Conservation (phyloP, 73 alveolate genomes). For the Blepharisma stoltei region DNA sequence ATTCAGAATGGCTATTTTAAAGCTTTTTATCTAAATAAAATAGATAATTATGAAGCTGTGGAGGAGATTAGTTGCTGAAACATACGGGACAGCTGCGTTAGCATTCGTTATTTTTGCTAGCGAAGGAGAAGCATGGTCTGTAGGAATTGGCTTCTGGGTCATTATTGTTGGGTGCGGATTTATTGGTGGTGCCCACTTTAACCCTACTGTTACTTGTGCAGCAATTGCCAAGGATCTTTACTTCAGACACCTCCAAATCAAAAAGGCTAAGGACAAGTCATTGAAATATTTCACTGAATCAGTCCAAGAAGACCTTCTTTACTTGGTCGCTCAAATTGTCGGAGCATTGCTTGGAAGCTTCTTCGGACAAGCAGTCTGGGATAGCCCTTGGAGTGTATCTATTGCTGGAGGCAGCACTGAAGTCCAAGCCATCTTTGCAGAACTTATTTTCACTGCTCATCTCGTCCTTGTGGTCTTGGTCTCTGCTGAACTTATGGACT, state of each 20-base stretch:
- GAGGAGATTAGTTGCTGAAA: too few relatives aligned
- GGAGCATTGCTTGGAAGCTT: constrained; percentile 24
- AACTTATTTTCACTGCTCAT: background rate
- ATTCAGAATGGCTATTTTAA: too few relatives aligned
- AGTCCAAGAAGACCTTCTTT: background rate
- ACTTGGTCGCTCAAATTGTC: constrained; percentile 2
- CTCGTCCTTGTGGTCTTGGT: constrained; percentile 14
- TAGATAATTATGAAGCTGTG: too few relatives aligned
- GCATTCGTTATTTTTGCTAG: too few relatives aligned
- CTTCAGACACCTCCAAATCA: background rate
- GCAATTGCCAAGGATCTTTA: background rate
- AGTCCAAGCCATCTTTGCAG: constrained; percentile 14
- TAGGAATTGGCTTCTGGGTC: too few relatives aligned
- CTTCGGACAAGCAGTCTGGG: background rate
- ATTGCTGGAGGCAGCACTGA: background rate
- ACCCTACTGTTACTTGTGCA: constrained; percentile 28
- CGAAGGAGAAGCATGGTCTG: too few relatives aligned
- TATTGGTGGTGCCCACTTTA: constrained; percentile 27
- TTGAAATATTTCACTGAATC: background rate
- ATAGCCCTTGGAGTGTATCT: background rate
- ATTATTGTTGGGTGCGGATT: background rate
- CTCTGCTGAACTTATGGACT: background rate
- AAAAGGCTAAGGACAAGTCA: background rate
- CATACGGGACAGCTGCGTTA: too few relatives aligned
- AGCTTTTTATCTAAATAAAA: too few relatives aligned